phyloP scores from a whole-genome alignment of 495 filamentous ascomycete species.

The Neurospora sp. region DNA sequence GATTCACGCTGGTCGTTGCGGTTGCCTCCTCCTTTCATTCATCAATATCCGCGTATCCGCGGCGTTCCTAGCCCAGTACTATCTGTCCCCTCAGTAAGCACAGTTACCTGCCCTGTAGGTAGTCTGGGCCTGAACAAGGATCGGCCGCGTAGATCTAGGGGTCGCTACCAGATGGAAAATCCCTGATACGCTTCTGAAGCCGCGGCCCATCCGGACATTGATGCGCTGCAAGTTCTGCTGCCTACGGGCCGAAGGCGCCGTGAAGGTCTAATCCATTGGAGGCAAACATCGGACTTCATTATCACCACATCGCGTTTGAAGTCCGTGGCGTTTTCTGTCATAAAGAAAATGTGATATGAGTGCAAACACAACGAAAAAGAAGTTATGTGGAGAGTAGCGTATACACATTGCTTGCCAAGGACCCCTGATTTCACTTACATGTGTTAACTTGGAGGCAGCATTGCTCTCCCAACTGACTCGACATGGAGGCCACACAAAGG shows the following conservation, averaged over 20 bases:
- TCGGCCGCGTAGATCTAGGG: not conserved
- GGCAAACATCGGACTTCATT: not conserved
- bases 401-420: not conserved
- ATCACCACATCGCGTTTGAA: not conserved
- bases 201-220: not conserved
- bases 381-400: not conserved
- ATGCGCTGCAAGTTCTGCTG: not conserved
- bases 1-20: not conserved
- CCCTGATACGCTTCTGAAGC: not conserved
- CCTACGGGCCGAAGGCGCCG: not conserved
- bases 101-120: not conserved
- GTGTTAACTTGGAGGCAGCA: not conserved
- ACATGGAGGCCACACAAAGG: not conserved
- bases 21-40: not conserved
- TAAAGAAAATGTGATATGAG: not conserved
- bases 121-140: not conserved
- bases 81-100: not conserved
- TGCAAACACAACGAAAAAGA: not conserved
- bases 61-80: not conserved
- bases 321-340: not conserved
- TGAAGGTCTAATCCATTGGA: not conserved
- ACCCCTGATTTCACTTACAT: not conserved
- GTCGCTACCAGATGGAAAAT: not conserved
- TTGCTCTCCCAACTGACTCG: not conserved
- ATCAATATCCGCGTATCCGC: not conserved